Conservation (phyloP, 75 land plant species). For the Pseudotsuga menziesii region DNA sequence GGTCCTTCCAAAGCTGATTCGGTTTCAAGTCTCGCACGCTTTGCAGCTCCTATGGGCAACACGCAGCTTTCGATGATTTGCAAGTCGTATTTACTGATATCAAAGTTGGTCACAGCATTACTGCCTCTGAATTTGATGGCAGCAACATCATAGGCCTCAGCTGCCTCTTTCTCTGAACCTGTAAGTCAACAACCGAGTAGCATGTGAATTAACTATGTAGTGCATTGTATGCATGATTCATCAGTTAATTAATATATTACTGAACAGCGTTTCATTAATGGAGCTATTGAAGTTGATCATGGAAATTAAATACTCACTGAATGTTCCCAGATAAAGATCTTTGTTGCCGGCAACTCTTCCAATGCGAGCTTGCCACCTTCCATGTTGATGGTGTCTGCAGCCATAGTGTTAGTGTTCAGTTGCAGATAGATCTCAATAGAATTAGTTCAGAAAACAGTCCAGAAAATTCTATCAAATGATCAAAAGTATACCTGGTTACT, state of each 20-base stretch:
- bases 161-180: constrained; percentile 60
- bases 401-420: background rate
- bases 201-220: too few species aligned
- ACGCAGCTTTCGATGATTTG: constrained; percentile 15
- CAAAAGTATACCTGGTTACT: constrained; percentile 63
- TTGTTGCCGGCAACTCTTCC: constrained; percentile 68
- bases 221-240: too few species aligned
- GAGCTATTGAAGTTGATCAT: too few species aligned
- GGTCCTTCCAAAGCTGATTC: constrained; percentile 6
- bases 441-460: too few species aligned
- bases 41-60: constrained; percentile 9
- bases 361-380: constrained; percentile 65
- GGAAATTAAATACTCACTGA: constrained; percentile 33
- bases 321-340: constrained; percentile 62
- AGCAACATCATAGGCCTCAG: constrained; percentile 57
- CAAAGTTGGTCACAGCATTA: constrained; percentile 56
- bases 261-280: too few species aligned
- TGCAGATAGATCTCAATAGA: too few species aligned
- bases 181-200: background rate
- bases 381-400: constrained; percentile 61
- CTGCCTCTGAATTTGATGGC: constrained; percentile 50
- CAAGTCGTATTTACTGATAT: constrained; percentile 41
- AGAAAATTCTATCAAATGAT: too few species aligned
- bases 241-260: too few species aligned
- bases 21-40: background rate